Conservation (phyloP, 1,284 basidiomycete species). For the Microbotryum silenes-acaulis region DNA sequence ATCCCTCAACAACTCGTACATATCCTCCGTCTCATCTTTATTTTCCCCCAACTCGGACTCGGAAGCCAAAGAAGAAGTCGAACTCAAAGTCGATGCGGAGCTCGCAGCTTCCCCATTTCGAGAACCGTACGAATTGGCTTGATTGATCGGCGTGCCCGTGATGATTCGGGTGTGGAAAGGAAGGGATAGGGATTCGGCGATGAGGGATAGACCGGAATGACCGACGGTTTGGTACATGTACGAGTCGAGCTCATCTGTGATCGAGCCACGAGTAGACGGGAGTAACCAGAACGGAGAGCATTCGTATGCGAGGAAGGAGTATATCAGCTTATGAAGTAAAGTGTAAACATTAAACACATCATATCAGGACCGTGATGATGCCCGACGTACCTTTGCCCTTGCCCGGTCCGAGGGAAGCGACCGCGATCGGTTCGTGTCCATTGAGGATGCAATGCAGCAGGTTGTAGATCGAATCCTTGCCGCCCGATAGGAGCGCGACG, state of each 20-base stretch:
- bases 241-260: slow-evolving; percentile 90
- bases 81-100: not conserved
- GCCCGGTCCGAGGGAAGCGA: slow-evolving; percentile 78
- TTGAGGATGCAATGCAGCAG: slow-evolving; percentile 79
- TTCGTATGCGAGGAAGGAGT: not conserved
- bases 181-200: slow-evolving; percentile 75
- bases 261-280: slow-evolving; percentile 7
- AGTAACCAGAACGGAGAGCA: not conserved
- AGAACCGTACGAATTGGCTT: slow-evolving; percentile 74
- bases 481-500: slow-evolving; percentile 89
- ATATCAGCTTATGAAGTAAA: not conserved
- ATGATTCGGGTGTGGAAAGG: slow-evolving; percentile 80
- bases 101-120: slow-evolving; percentile 1
- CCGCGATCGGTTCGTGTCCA: slow-evolving; percentile 79
- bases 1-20: slow-evolving; percentile 63
- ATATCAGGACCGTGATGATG: not conserved
- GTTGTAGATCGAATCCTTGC: slow-evolving; percentile 97
- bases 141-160: slow-evolving; percentile 68
- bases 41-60: slow-evolving; percentile 45
- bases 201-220: slow-evolving; percentile 81
- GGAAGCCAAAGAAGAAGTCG: not conserved
- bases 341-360: too few relatives aligned
- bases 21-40: slow-evolving; percentile 95
- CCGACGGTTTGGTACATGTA: slow-evolving; percentile 98
- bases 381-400: slow-evolving; percentile 64